Conservation (phyloP, 768 basidiomycete genomes). For the Chlorophyllum brunneum region DNA sequence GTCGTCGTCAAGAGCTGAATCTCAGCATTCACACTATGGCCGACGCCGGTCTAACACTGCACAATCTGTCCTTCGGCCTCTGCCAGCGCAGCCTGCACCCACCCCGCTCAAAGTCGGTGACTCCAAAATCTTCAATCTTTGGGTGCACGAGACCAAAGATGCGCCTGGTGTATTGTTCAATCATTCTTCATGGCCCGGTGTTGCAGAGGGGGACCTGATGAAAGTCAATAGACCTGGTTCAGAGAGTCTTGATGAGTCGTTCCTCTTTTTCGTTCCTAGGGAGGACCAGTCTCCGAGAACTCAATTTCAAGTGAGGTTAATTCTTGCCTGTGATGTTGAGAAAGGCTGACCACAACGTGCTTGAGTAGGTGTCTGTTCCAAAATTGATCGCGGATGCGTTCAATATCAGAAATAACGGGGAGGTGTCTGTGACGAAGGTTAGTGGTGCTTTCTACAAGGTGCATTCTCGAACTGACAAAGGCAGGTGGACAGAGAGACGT, state of each 20-base stretch:
- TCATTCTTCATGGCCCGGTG: conserved; percentile 74
- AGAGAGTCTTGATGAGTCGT: conserved; percentile 37
- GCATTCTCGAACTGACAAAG: conserved; percentile 6
- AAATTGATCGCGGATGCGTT: conserved; percentile 70
- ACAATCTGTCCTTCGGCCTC: conserved; percentile 56
- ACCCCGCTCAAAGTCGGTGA: conserved; percentile 61
- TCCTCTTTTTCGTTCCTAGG: conserved; percentile 62
- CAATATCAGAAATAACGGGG: conserved; percentile 64
- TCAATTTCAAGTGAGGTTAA: conserved; percentile 54
- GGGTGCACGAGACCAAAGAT: conserved; percentile 73
- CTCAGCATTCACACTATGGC: conserved; percentile 51
- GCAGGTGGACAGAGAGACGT: conserved; percentile 64
- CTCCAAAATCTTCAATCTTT: conserved; percentile 56
- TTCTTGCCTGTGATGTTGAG: background rate
- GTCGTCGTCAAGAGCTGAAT: conserved; percentile 60
- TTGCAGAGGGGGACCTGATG: conserved; percentile 71
- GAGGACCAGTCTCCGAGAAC: conserved; percentile 59
- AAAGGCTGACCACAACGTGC: background rate
- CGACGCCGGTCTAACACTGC: conserved; percentile 74
- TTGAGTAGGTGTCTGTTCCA: conserved; percentile 75
- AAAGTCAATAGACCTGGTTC: conserved; percentile 44
- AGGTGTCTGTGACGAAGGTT: conserved; percentile 70
- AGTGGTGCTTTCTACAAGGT: conserved; percentile 16
- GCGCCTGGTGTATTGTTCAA: conserved; percentile 62
- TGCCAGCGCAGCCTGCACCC: conserved; percentile 37